phyloP scores from a whole-genome alignment of 768 basidiomycete genomes.

The Auricularia sp. region DNA sequence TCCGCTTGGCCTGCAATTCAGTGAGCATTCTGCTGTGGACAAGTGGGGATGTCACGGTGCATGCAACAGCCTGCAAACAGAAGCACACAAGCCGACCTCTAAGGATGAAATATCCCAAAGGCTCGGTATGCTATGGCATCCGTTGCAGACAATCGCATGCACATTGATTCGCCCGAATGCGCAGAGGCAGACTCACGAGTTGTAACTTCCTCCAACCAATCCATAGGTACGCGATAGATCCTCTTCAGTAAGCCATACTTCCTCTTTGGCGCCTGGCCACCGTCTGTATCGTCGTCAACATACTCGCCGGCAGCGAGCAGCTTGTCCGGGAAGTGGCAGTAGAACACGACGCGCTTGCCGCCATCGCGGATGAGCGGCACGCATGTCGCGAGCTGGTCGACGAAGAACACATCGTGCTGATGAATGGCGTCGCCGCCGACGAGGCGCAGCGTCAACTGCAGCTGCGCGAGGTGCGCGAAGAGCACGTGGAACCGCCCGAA shows the following conservation, averaged over 20 bases:
- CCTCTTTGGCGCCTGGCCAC: conserved; percentile 36
- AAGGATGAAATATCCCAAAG: no score
- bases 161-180: neutral
- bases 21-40: no score
- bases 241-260: conserved; percentile 47
- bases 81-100: no score
- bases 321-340: conserved; percentile 97
- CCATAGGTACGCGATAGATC: conserved; percentile 81
- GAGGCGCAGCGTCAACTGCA: conserved; percentile 69
- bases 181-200: conserved; percentile 48
- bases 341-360: conserved; percentile 82
- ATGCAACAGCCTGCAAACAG: no score
- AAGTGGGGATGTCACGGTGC: no score
- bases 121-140: no score
- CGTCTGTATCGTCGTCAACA: conserved; percentile 23
- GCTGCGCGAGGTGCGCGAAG: conserved; percentile 78
- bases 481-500: conserved; percentile 79
- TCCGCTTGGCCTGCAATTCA: conserved; percentile 69
- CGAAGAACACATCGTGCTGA: conserved; percentile 76
- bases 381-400: conserved; percentile 91
- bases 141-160: neutral
- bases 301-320: conserved; percentile 64
- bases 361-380: conserved; percentile 68
- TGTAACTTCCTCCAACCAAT: conserved; percentile 80
- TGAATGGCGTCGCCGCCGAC: conserved; percentile 32